Evolutionary conservation across 164 flowering plant species (phyloP).

Genomic region (Sextonia rubra): DNA sequence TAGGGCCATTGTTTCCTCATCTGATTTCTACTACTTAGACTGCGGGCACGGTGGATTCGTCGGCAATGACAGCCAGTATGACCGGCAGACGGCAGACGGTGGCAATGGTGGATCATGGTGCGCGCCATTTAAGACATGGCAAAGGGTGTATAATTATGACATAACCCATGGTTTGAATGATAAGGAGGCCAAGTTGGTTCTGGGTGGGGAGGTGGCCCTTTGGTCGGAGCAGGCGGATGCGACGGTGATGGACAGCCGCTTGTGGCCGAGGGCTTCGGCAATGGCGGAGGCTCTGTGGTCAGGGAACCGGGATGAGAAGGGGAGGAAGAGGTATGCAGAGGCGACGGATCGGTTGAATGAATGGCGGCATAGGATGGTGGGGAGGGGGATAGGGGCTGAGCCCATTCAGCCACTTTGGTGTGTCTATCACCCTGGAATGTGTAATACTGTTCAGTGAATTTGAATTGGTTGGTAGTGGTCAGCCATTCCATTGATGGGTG

Average conservation of each 20-base stretch:
- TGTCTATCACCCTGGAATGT: constrained; percentile 70
- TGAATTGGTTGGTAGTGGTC: too few relatives aligned
- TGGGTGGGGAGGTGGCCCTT: constrained; percentile 92
- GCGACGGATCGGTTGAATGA: constrained; percentile 76
- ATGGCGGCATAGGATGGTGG: constrained; percentile 81
- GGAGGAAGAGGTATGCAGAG: constrained; percentile 77
- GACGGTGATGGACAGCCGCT: constrained; percentile 59
- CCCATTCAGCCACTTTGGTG: constrained; percentile 96
- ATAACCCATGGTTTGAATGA: constrained; percentile 60
- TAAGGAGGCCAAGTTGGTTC: constrained; percentile 55
- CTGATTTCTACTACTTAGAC: constrained; percentile 83
- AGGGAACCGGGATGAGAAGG: constrained; percentile 64
- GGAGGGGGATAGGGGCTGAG: constrained; percentile 73
- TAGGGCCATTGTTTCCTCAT: constrained; percentile 68
- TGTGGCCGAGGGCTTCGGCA: constrained; percentile 89
- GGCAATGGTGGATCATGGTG: constrained; percentile 90
- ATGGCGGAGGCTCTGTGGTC: constrained; percentile 90
- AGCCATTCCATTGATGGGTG: too few relatives aligned
- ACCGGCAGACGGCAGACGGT: constrained; percentile 25
- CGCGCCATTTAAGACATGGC: constrained; percentile 93
- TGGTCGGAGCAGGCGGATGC: constrained; percentile 96
- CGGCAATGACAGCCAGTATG: constrained; percentile 67
- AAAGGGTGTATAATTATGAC: constrained; percentile 72
- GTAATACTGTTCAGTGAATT: constrained; percentile 46
- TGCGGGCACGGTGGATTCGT: constrained; percentile 84